A percentile compares a stretch with the other conserved stretches of the same genome.
Evolutionary conservation across 352 stramenopile genomes (phyloP).

Genomic region (Phytopythium aichiense): DNA sequence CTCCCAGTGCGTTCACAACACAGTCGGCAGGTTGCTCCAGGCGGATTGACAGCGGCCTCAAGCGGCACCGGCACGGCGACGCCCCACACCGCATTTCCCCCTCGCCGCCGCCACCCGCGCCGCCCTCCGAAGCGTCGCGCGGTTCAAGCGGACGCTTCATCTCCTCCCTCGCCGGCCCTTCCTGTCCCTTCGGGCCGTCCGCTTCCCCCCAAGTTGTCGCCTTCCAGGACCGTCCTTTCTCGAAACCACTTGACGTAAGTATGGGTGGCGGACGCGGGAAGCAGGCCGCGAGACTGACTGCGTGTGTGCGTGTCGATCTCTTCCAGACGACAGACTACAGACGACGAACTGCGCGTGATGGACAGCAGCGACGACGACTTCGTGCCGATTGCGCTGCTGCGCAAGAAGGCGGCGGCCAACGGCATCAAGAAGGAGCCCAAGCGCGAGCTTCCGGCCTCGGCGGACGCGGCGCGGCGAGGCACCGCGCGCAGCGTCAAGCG

Average conservation of each 20-base stretch:
- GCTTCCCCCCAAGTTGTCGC: no score
- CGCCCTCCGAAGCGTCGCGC: not conserved
- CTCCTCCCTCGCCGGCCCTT: no score
- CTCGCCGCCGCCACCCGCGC: not conserved
- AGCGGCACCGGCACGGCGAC: not conserved
- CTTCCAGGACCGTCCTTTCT: constrained; percentile 1
- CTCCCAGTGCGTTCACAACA: not conserved
- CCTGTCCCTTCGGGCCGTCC: no score
- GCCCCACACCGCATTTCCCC: not conserved
- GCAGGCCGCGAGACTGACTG: no score
- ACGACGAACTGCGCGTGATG: constrained; percentile 13
- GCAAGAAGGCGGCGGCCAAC: constrained; percentile 36
- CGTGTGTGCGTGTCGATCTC: not conserved
- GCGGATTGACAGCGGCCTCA: not conserved
- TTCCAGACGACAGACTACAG: no score
- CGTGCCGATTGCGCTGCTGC: constrained; percentile 66
- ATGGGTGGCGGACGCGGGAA: not conserved
- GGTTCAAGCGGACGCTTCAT: not conserved
- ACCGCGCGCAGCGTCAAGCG: constrained; percentile 24
- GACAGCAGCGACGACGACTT: constrained; percentile 79
- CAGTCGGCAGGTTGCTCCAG: not conserved
- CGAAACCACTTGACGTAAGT: not conserved
- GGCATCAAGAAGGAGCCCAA: constrained; percentile 1
- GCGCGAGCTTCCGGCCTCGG: not conserved
- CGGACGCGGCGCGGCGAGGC: constrained; percentile 5